Percentiles rank a stretch among this genome's conserved stretches.
Conservation (phyloP, 805 yeast genomes). For the Candida ortonii region DNA sequence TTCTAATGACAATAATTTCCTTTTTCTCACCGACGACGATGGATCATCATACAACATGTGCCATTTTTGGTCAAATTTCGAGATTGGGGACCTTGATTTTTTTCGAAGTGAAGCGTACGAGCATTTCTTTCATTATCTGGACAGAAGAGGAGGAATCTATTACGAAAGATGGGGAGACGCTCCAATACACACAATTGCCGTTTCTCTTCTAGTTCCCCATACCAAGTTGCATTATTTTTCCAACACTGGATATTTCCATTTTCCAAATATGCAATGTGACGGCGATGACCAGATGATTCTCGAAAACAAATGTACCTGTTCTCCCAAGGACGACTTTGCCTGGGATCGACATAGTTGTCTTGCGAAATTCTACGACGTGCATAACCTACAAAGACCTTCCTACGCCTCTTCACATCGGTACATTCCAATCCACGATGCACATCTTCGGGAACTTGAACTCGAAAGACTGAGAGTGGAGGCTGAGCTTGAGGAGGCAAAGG, state of each 20-base stretch:
- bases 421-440: constrained; percentile 27
- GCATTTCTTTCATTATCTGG: constrained; percentile 56
- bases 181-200: constrained; percentile 33
- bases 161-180: constrained; percentile 64
- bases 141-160: constrained; percentile 61
- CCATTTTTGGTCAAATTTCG: constrained; percentile 68
- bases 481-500: constrained; percentile 6
- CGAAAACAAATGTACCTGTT: constrained; percentile 50
- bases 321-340: constrained; percentile 46
- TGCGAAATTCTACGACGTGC: constrained; percentile 40
- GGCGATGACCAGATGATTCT: constrained; percentile 43
- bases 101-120: constrained; percentile 54
- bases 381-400: constrained; percentile 28
- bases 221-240: constrained; percentile 37
- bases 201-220: constrained; percentile 29
- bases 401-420: constrained; percentile 26
- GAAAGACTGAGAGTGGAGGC: constrained; percentile 6
- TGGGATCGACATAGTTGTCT: constrained; percentile 52
- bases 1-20: constrained; percentile 45
- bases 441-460: constrained; percentile 13
- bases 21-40: constrained; percentile 46
- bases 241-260: constrained; percentile 54
- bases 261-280: constrained; percentile 62
- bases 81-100: constrained; percentile 56
- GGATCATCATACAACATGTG: constrained; percentile 49